Evolutionary conservation across 73 alveolate species (phyloP).

Genomic region (Stentor coeruleus): DNA sequence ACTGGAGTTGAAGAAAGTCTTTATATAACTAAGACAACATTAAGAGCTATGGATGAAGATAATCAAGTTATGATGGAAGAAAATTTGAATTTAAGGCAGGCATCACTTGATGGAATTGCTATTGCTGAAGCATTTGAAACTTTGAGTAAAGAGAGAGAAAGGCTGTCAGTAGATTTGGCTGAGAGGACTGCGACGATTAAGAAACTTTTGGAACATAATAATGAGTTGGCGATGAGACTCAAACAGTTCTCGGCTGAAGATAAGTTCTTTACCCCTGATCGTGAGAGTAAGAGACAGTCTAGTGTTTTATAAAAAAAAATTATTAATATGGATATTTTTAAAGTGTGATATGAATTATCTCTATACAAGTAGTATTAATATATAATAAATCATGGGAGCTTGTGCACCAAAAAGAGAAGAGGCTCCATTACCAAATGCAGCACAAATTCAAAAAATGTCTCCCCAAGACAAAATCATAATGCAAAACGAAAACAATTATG

Average conservation of each 20-base stretch:
- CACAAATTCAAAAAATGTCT: background rate
- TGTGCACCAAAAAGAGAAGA: background rate
- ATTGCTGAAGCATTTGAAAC: conserved; percentile 70
- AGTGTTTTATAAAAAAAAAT: too few relatives aligned
- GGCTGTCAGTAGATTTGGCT: conserved; percentile 42
- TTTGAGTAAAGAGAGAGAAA: conserved; percentile 56
- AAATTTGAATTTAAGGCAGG: conserved; percentile 61
- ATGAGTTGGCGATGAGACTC: conserved; percentile 28
- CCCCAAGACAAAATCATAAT: conserved; percentile 15
- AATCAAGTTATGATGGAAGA: conserved; percentile 37
- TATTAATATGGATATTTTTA: too few relatives aligned
- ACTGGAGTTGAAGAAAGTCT: conserved; percentile 31
- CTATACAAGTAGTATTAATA: too few relatives aligned
- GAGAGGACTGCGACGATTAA: conserved; percentile 56
- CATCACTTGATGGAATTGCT: conserved; percentile 66
- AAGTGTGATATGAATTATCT: too few relatives aligned
- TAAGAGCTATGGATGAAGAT: conserved; percentile 31
- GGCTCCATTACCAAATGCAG: too few relatives aligned
- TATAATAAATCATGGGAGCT: background rate
- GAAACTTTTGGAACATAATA: conserved; percentile 58
- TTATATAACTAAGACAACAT: conserved; percentile 5
- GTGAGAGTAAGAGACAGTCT: too few relatives aligned
- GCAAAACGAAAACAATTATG: background rate
- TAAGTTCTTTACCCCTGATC: too few relatives aligned
- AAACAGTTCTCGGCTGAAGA: background rate